Base-by-base conservation (phyloP, 306 rosid genomes). In the Hylodesmum podocarpum region DNA sequence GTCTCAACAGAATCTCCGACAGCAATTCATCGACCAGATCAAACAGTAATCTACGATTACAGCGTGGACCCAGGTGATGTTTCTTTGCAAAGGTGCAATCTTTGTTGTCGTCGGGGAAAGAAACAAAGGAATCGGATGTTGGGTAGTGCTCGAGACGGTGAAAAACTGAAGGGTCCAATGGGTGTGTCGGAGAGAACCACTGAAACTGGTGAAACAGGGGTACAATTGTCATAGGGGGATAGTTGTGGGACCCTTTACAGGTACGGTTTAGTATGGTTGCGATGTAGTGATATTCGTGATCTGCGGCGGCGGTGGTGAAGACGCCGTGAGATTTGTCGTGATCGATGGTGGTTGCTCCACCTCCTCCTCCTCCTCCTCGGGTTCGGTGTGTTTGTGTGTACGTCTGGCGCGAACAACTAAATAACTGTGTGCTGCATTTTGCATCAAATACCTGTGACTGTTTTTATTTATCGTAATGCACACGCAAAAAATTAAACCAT, bases 11-110 rank as follows among this genome's bases (percentile, higher is more conserved):
- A 61, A 91, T 88, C 18, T 83, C 89, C 3, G 58, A 89, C 47
- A 93, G 55, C 5, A 96, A 46, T 44, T 96, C 98, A 33, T 91
- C 89, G 0, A 86, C 93, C 4, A 89, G 57, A 64, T 92, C 90
- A 33, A 87, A 91, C 44, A 89, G 66, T 73, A 96, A 80, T 68
- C 77, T 86, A 19, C 90, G 80, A 69, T 94, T 84, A 43, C 86
- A 88, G 13, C 78, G 66, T 1, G 63, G 80, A 33, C 83, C 82
- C 75, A 88, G 54, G 18, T 68, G 77, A 0, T 66, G 63, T 34
- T 50, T 59, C 49, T 25, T 12, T 29, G 24, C 7, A 69, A 82
- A 74, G 69, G 3, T 59, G 28, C 33, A 15, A 66, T 61, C 66
- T 79, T 72, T 39, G 27, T 39, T 12, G 73, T 47, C 25, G 3